Percentiles rank a stretch among this genome's conserved stretches.
phyloP scores from a whole-genome alignment of 345 rosid species.

The Dipteronia sinensis region DNA sequence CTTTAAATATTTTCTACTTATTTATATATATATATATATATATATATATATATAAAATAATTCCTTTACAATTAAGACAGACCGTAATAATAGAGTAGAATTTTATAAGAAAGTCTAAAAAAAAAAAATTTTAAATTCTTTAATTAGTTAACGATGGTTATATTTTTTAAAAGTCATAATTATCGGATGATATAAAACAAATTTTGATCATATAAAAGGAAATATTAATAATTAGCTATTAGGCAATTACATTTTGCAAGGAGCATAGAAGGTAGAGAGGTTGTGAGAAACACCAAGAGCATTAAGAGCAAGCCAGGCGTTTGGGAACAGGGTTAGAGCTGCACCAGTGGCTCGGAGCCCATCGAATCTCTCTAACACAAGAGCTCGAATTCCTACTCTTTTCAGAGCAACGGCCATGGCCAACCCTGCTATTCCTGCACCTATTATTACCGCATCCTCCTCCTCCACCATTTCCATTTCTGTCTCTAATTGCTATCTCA shows the following conservation, averaged over 20 bases:
- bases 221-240: no score
- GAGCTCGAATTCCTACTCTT: conserved; percentile 32
- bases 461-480: conserved; percentile 19
- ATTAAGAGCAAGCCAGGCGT: conserved; percentile 47
- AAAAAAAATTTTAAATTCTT: no score
- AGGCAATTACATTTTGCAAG: conserved; percentile 2
- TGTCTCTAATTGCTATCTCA: neutral
- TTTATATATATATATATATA: no score
- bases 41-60: no score
- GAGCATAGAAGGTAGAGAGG: conserved; percentile 29
- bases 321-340: conserved; percentile 33
- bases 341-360: conserved; percentile 34
- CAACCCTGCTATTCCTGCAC: conserved; percentile 48
- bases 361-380: conserved; percentile 35
- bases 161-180: no score
- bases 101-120: no score
- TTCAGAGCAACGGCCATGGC: conserved; percentile 40
- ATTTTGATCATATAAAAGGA: no score
- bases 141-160: no score
- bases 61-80: no score
- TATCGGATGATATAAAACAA: no score
- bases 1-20: no score
- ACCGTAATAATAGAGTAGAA: no score
- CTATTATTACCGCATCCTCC: conserved; percentile 36
- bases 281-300: conserved; percentile 42